phyloP scores from a whole-genome alignment of 805 yeast species.

The Sugiyamaella mastotermitis region DNA sequence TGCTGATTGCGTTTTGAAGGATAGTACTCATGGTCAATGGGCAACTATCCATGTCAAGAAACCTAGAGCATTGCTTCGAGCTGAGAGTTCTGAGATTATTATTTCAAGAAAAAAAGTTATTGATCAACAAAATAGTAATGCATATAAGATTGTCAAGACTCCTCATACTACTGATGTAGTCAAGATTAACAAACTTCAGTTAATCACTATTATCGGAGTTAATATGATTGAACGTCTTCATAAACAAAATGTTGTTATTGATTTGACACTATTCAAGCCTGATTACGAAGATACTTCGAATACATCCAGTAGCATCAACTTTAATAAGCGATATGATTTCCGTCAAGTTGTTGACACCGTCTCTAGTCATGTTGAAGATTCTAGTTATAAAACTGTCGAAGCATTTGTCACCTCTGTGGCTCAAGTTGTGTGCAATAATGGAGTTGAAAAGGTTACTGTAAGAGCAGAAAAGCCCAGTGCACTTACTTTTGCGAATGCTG shows the following conservation, averaged over 20 bases:
- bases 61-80: slow-evolving; percentile 54
- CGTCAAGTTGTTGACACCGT: slow-evolving; percentile 43
- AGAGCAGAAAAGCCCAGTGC: slow-evolving; percentile 85
- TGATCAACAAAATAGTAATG: slow-evolving; percentile 10
- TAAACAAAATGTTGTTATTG: slow-evolving; percentile 66
- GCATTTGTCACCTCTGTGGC: slow-evolving; percentile 76
- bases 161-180: slow-evolving; percentile 29
- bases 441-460: slow-evolving; percentile 43
- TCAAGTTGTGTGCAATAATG: slow-evolving; percentile 44
- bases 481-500: slow-evolving; percentile 77
- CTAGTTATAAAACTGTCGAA: slow-evolving; percentile 88
- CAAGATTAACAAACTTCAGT: slow-evolving; percentile 44
- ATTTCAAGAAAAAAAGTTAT: slow-evolving; percentile 30
- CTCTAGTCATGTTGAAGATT: slow-evolving; percentile 57
- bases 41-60: slow-evolving; percentile 40
- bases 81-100: slow-evolving; percentile 42
- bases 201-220: slow-evolving; percentile 84
- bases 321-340: slow-evolving; percentile 31
- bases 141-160: slow-evolving; percentile 9
- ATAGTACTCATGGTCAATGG: slow-evolving; percentile 42
- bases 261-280: slow-evolving; percentile 43
- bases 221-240: slow-evolving; percentile 83
- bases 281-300: slow-evolving; percentile 5
- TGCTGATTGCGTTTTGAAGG: slow-evolving; percentile 36
- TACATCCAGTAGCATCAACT: slow-evolving; percentile 7